These are phyloP conservation scores for Amauroascus verrucosus DNA, from an alignment of 2,329 filamentous ascomycete species.

Conservation along the genomic window DNA sequence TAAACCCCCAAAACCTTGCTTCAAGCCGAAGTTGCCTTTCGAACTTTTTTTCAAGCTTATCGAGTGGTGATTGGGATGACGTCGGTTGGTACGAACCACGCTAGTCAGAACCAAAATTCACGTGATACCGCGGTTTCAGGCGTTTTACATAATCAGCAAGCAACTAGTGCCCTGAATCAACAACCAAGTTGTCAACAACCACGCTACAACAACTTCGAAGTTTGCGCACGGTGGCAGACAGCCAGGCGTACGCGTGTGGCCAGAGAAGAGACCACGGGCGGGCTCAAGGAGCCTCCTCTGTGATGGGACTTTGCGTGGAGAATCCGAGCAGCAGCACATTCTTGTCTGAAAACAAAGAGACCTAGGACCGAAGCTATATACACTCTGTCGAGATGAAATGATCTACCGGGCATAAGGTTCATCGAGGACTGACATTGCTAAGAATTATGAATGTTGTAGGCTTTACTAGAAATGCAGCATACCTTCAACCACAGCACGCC, in stretches of 20 bases:
- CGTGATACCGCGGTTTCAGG: not conserved
- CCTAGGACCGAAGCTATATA: not conserved
- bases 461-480: not conserved
- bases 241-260: too few species aligned
- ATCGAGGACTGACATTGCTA: not conserved
- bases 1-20: not conserved
- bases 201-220: too few species aligned
- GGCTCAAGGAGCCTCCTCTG: not conserved
- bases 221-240: too few species aligned
- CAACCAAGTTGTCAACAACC: too few species aligned
- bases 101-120: not conserved
- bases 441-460: not conserved
- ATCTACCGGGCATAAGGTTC: not conserved
- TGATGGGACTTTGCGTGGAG: not conserved
- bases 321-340: not conserved
- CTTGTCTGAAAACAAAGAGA: not conserved
- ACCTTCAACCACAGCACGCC: not conserved
- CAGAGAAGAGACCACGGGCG: too few species aligned
- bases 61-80: slow-evolving; percentile 9
- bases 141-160: too few species aligned
- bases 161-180: too few species aligned
- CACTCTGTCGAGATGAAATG: not conserved
- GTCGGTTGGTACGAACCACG: not conserved
- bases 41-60: not conserved
- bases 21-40: not conserved